phyloP scores from a whole-genome alignment of 768 basidiomycete species.

The button mushroom (Agaricus bisporus) region DNA sequence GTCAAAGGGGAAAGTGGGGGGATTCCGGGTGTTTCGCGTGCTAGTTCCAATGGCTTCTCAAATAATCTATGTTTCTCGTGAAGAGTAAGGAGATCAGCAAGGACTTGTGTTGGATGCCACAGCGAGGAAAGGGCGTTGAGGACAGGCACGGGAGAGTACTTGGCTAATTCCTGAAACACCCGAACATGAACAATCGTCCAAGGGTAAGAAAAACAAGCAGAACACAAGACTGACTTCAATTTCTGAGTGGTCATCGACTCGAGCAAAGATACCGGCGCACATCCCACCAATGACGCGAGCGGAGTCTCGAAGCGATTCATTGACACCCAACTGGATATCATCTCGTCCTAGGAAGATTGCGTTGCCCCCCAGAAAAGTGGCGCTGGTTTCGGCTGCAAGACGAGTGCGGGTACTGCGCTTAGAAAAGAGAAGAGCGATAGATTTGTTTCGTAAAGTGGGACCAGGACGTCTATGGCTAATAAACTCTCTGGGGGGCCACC shows the following conservation, averaged over 20 bases:
- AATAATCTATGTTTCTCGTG: conserved; percentile 69
- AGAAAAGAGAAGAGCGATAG: conserved; percentile 84
- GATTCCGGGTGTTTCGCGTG: conserved; percentile 19
- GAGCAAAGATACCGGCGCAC: conserved; percentile 96
- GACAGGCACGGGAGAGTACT: conserved; percentile 88
- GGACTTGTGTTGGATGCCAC: conserved; percentile 95
- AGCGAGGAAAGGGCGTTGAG: conserved; percentile 93
- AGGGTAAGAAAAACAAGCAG: conserved; percentile 1
- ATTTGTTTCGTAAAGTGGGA: conserved; percentile 74
- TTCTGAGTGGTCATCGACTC: conserved; percentile 89
- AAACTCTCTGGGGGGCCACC: conserved; percentile 26
- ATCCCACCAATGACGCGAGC: conserved; percentile 88
- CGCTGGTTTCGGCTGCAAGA: conserved; percentile 79
- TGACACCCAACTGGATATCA: conserved; percentile 95
- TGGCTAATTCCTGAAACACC: conserved; percentile 71
- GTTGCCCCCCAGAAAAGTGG: conserved; percentile 75
- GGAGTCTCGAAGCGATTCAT: conserved; percentile 81
- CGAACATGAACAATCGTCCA: neutral
- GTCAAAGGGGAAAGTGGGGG: conserved; percentile 72
- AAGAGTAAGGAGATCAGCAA: conserved; percentile 89
- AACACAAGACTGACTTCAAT: conserved; percentile 61
- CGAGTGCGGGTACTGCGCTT: conserved; percentile 94
- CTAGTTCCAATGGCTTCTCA: conserved; percentile 18
- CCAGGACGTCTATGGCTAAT: conserved; percentile 52
- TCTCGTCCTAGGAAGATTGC: conserved; percentile 85